Base-by-base conservation (phyloP, 2,329 filamentous ascomycete genomes). In the Cordyceps pruinosa region DNA sequence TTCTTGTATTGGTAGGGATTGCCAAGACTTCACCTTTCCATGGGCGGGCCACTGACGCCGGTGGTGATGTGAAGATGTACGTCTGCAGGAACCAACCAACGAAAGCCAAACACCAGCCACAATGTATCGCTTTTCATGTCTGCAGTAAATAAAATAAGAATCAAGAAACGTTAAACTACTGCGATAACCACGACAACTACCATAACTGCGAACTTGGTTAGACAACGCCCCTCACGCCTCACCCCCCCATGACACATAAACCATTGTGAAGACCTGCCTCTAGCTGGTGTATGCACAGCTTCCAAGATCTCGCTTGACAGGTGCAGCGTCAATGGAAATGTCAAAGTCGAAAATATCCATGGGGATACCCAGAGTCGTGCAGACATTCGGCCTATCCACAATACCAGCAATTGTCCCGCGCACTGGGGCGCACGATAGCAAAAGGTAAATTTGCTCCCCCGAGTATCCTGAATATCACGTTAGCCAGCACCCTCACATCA, bases 311-410 rank as follows among this genome's bases (percentile, higher is more conserved):
- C 62, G 55, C 59, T 63, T 64, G 21, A 59, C 54, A 26, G 63
- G 57, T n/a, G 60, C 62, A 1, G 59, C 59, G 30, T 67, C 65
- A 17, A 67, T 50, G 1, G 84, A 82, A 63, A 96, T 93, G 68
- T 96, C 91, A 71, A 97, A 96, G 67, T 94, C 89, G 66, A 97
- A 97, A 54, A 97, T 95, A 72, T 96, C 92, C 78, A 96, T 90
- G 1, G 92, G 92, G 55, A 96, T 69, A 0, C 90, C 91, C 59
- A 96, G 76, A 0, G 92, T 96, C 4, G 91, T 96, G 68, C 92
- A 96, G 0, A 88, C 89, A 68, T 96, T 96, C 0, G 91, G 91
- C 49, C 96, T 89, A 70, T 96, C 90, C 9, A 96, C 91, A 57
- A 96, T 88, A 0, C 92, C 91, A 1, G 90, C 92, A 52, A 96